Conservation (phyloP, 163 green algal genomes). For the Chlorella variabilis region DNA sequence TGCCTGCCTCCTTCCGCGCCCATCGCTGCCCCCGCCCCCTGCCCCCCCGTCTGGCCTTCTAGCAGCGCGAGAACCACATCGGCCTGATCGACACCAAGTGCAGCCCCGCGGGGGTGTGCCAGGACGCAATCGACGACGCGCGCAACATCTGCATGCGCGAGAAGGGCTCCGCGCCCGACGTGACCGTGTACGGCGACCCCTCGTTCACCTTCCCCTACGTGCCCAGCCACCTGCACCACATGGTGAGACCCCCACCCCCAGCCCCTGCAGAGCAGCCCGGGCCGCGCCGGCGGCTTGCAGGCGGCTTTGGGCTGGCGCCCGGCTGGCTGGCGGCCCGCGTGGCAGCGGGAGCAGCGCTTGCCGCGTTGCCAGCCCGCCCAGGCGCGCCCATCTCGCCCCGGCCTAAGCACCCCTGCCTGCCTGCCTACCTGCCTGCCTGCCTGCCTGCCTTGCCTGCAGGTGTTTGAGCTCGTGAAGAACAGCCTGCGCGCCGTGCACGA, state of each 20-base stretch:
- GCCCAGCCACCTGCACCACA: slow-evolving; percentile 95
- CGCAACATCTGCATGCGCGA: slow-evolving; percentile 92
- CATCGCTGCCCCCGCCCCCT: too few relatives aligned
- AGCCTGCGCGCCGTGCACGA: slow-evolving; percentile 91
- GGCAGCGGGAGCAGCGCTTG: too few relatives aligned
- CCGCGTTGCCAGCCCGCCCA: too few relatives aligned
- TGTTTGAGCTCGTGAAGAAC: slow-evolving; percentile 96
- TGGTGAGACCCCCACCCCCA: too few relatives aligned
- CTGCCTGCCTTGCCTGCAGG: too few relatives aligned
- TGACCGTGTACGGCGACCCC: slow-evolving; percentile 92
- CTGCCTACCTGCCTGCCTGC: too few relatives aligned
- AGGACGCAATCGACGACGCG: slow-evolving; percentile 94
- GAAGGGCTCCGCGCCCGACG: slow-evolving; percentile 91
- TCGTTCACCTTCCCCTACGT: slow-evolving; percentile 96
- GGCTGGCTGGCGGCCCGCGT: too few relatives aligned
- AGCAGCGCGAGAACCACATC: slow-evolving; percentile 38
- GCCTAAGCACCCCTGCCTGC: too few relatives aligned
- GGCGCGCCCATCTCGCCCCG: too few relatives aligned
- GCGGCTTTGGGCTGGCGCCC: too few relatives aligned
- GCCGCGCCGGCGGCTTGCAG: background rate
- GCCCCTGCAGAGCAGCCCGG: too few relatives aligned
- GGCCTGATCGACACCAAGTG: slow-evolving; percentile 93
- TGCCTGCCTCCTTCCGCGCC: background rate
- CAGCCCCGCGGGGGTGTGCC: slow-evolving; percentile 76
- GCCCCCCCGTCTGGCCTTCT: background rate